Percentiles rank a stretch among this genome's conserved stretches.
Evolutionary conservation across 2,329 filamentous ascomycete species (phyloP).

Genomic region (Myriosclerotinia curreyana): DNA sequence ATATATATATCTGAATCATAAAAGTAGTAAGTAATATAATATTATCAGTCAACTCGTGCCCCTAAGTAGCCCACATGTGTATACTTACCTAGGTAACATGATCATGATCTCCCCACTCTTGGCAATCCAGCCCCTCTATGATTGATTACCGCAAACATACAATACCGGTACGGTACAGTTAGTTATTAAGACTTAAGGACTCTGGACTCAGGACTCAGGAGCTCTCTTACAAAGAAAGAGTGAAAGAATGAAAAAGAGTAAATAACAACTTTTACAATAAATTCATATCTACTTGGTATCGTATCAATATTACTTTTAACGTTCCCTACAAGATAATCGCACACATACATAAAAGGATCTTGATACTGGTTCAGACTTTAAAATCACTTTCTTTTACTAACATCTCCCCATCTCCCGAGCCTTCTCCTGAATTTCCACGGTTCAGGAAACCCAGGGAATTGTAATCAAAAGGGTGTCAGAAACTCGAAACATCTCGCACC

Average conservation of each 20-base stretch:
- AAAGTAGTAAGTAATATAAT: too few relatives aligned
- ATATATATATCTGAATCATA: conserved; percentile 7
- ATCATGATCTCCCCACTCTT: conserved; percentile 19
- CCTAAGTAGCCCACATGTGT: too few relatives aligned
- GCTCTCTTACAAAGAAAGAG: conserved; percentile 15
- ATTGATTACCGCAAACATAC: conserved; percentile 14
- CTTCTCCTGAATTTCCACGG: conserved; percentile 32
- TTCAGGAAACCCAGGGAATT: conserved; percentile 32
- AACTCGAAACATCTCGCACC: conserved; percentile 19
- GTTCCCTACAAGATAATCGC: neutral
- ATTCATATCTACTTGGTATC: conserved; percentile 3
- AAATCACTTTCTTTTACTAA: conserved; percentile 9
- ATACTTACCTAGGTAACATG: too few relatives aligned
- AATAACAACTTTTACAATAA: conserved; percentile 17
- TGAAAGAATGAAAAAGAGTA: too few relatives aligned
- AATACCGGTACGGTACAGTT: too few relatives aligned
- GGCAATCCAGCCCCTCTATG: conserved; percentile 15
- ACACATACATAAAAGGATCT: neutral
- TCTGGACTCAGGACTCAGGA: conserved; percentile 17
- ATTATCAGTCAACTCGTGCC: neutral
- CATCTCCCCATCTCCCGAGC: conserved; percentile 28
- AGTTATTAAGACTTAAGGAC: too few relatives aligned
- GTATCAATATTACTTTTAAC: neutral
- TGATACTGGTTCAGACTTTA: neutral
- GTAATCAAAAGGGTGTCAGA: conserved; percentile 4